Conservation (phyloP, 2,329 filamentous ascomycete species). For the Xylariales sp. region DNA sequence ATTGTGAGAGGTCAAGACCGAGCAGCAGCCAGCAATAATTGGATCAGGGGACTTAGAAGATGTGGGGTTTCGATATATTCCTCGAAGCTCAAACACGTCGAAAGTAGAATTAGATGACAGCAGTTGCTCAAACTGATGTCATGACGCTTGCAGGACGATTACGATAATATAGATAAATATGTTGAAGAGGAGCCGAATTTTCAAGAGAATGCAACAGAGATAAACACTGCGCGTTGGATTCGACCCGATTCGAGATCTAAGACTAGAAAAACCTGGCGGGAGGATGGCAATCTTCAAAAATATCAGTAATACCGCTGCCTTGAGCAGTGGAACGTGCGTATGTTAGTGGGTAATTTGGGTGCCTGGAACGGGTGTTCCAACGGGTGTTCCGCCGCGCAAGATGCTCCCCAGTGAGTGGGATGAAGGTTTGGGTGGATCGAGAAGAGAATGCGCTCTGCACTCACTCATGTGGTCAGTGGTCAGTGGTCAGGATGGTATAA, state of each 20-base stretch:
- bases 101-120: constrained; percentile 3
- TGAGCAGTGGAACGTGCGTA: constrained; percentile 27
- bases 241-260: background rate
- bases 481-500: background rate
- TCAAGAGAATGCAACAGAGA: constrained; percentile 10
- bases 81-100: background rate
- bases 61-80: constrained; percentile 10
- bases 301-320: constrained; percentile 36
- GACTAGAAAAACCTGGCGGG: background rate
- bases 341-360: constrained; percentile 35
- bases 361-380: constrained; percentile 32
- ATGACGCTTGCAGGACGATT: constrained; percentile 17
- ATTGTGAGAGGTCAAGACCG: constrained; percentile 50
- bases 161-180: constrained; percentile 4
- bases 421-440: constrained; percentile 9
- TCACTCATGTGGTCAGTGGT: background rate
- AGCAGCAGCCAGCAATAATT: constrained; percentile 6
- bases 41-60: background rate
- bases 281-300: background rate
- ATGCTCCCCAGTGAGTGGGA: background rate
- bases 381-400: background rate
- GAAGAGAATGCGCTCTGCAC: background rate
- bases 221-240: background rate
- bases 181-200: background rate
- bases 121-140: constrained; percentile 8